Conservation (phyloP, 2,329 filamentous ascomycete species). For the Talaromyces marneffei region DNA sequence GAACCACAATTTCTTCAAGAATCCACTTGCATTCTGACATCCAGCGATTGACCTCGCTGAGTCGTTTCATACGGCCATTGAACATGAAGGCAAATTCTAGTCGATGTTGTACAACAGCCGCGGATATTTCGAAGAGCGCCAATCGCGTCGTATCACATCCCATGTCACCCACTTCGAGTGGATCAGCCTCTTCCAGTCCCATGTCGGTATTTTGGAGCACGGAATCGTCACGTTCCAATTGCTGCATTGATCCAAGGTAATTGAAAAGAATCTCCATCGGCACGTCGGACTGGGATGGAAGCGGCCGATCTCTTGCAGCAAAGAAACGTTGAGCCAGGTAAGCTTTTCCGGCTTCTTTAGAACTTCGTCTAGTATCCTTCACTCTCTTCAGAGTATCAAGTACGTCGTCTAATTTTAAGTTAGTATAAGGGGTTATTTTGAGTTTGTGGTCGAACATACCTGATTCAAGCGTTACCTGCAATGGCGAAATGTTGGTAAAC, state of each 20-base stretch:
- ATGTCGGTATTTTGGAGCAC: constrained; percentile 41
- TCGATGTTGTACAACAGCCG: constrained; percentile 42
- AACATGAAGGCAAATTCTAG: constrained; percentile 49
- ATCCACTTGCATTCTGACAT: constrained; percentile 34
- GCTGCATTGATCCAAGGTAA: constrained; percentile 36
- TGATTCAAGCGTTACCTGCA: constrained; percentile 29
- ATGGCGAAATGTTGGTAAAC: constrained; percentile 47
- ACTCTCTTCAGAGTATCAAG: constrained; percentile 31
- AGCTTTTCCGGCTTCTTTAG: constrained; percentile 32
- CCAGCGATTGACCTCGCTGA: constrained; percentile 41
- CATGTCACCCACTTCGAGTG: constrained; percentile 42
- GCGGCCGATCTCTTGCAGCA: constrained; percentile 28
- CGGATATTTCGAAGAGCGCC: constrained; percentile 49
- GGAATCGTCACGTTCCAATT: constrained; percentile 41
- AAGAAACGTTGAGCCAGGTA: constrained; percentile 33
- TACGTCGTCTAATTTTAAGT: constrained; percentile 24
- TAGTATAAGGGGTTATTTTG: not conserved
- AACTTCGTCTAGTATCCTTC: constrained; percentile 34
- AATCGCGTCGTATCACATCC: constrained; percentile 42
- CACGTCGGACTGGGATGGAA: constrained; percentile 25
- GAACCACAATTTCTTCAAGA: constrained; percentile 27
- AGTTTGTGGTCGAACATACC: not conserved
- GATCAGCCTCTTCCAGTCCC: constrained; percentile 42
- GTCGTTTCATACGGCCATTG: constrained; percentile 46
- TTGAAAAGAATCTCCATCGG: constrained; percentile 42